Percentiles rank a stretch among this genome's conserved stretches.
These are phyloP conservation scores for Leccinum pallidistipes DNA, from an alignment of 1,284 basidiomycete genomes.

Conservation along the genomic window DNA sequence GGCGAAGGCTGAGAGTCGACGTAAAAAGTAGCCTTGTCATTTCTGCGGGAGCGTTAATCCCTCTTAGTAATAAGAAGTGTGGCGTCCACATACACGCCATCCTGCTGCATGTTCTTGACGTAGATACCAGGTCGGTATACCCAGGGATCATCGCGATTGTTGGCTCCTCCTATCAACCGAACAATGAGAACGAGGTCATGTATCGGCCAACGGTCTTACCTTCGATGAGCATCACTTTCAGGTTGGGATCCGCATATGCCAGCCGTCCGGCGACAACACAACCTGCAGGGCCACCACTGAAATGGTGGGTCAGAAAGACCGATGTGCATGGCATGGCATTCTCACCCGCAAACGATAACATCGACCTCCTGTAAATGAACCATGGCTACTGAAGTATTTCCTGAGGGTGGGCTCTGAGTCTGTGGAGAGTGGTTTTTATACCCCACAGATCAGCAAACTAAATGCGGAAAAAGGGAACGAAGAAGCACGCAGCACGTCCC, in stretches of 20 bases:
- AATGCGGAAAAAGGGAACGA: background rate
- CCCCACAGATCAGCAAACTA: slow-evolving; percentile 3
- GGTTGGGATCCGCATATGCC: slow-evolving; percentile 67
- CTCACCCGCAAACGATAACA: slow-evolving; percentile 59
- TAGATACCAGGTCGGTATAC: slow-evolving; percentile 71
- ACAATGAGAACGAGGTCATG: background rate
- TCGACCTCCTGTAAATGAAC: slow-evolving; percentile 72
- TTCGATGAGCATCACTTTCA: slow-evolving; percentile 76
- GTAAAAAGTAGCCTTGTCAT: slow-evolving; percentile 75
- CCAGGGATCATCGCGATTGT: slow-evolving; percentile 75
- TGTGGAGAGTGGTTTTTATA: slow-evolving; percentile 20
- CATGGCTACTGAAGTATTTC: slow-evolving; percentile 29
- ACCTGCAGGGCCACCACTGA: slow-evolving; percentile 65
- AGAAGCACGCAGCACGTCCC: background rate
- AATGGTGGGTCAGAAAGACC: slow-evolving; percentile 8
- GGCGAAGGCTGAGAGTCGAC: slow-evolving; percentile 58
- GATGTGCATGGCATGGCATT: background rate
- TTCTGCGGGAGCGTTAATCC: slow-evolving; percentile 39
- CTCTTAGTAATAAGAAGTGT: background rate
- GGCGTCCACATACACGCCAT: slow-evolving; percentile 54
- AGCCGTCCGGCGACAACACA: slow-evolving; percentile 69
- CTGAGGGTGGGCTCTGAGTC: slow-evolving; percentile 3
- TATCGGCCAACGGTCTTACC: slow-evolving; percentile 36
- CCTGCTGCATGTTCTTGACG: slow-evolving; percentile 66
- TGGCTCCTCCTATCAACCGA: slow-evolving; percentile 51